Percentiles rank a stretch among this genome's conserved stretches.
phyloP scores from a whole-genome alignment of 192 early-diverging fungal genomes.

The Linderina pennispora region DNA sequence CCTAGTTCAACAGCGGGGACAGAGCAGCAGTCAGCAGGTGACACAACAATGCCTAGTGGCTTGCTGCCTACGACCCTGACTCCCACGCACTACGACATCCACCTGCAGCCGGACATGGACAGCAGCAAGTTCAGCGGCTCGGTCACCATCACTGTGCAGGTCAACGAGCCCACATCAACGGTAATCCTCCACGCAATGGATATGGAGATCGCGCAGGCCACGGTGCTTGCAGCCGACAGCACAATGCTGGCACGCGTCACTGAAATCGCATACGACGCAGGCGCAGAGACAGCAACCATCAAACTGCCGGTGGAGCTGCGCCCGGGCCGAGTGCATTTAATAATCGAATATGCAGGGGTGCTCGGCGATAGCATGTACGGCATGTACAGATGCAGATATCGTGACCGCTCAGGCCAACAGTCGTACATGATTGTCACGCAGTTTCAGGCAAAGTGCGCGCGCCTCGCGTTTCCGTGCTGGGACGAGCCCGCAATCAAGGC shows the following conservation, averaged over 20 bases:
- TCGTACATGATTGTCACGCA: conserved; percentile 68
- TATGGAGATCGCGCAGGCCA: conserved; percentile 43
- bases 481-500: conserved; percentile 79
- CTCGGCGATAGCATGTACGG: conserved; percentile 75
- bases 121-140: conserved; percentile 66
- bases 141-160: conserved; percentile 56
- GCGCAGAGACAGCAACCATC: conserved; percentile 46
- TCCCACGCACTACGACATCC: conserved; percentile 75
- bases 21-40: background rate
- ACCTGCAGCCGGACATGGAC: conserved; percentile 70
- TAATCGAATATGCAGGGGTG: conserved; percentile 54
- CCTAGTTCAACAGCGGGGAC: background rate
- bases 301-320: conserved; percentile 20
- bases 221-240: background rate
- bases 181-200: conserved; percentile 59
- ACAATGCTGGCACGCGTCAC: conserved; percentile 1
- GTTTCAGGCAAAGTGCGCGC: conserved; percentile 69
- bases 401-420: conserved; percentile 45
- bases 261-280: conserved; percentile 5
- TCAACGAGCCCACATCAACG: conserved; percentile 49
- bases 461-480: conserved; percentile 70
- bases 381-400: conserved; percentile 71
- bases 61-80: conserved; percentile 72
- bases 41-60: background rate
- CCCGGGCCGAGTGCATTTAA: conserved; percentile 31